Percentiles rank a stretch among this genome's conserved stretches.
These are phyloP conservation scores for Gorgonomyces haynaldii DNA, from an alignment of 192 early-diverging fungal genomes.

Conservation along the genomic window DNA sequence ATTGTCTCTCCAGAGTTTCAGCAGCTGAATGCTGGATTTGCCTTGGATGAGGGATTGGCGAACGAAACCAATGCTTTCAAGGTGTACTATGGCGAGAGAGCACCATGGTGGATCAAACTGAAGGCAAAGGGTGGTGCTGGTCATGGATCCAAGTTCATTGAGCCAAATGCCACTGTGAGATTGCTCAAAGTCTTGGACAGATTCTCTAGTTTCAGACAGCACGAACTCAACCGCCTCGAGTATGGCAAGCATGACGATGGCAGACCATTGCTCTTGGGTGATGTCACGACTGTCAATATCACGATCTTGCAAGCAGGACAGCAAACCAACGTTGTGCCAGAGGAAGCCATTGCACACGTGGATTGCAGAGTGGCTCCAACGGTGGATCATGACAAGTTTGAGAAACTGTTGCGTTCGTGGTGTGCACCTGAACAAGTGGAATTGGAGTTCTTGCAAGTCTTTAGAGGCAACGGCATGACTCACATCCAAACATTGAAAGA, in stretches of 20 bases:
- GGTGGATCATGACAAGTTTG: conserved; percentile 25
- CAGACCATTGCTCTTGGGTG: conserved; percentile 44
- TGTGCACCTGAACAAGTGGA: conserved; percentile 20
- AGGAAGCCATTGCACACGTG: conserved; percentile 50
- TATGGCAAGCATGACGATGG: conserved; percentile 42
- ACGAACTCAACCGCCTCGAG: conserved; percentile 46
- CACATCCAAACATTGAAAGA: conserved; percentile 44
- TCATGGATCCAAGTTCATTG: conserved; percentile 75
- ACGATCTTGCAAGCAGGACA: conserved; percentile 62
- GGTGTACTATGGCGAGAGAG: conserved; percentile 77
- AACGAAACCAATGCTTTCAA: conserved; percentile 51
- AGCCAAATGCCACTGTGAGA: conserved; percentile 56
- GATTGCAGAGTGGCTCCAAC: conserved; percentile 68
- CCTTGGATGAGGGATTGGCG: conserved; percentile 67
- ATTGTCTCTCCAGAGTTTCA: conserved; percentile 45
- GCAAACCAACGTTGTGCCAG: conserved; percentile 75
- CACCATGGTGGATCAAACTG: conserved; percentile 74
- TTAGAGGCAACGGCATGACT: conserved; percentile 44
- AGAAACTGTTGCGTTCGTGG: conserved; percentile 23
- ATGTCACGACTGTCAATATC: conserved; percentile 72
- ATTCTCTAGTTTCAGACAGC: conserved; percentile 55
- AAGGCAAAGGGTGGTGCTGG: conserved; percentile 61
- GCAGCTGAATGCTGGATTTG: conserved; percentile 65
- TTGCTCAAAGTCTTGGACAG: conserved; percentile 53
- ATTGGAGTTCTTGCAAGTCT: conserved; percentile 52